Base-by-base conservation (phyloP, 2,329 filamentous ascomycete species). In the Aspergillus sp. region DNA sequence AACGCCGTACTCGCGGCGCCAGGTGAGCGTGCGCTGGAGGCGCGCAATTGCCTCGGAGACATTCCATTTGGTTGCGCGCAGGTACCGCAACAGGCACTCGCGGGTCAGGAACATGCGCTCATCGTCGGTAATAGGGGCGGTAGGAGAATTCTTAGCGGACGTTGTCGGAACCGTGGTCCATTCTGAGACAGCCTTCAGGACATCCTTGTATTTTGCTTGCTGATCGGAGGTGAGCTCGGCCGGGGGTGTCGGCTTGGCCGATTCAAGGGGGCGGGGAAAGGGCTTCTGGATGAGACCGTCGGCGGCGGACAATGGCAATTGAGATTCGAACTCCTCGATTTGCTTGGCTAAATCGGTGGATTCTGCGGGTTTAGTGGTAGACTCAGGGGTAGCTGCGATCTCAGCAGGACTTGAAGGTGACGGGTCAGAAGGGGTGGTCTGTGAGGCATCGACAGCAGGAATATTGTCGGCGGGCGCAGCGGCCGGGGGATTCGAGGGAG, bases 31-130 rank as follows among this genome's bases (percentile, higher is more conserved):
- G 48, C 85, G 85, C 67, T 89, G 87, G 42, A 98, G 78, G n/a
- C 95, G 89, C 73, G 89, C 90, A 66, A 89, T 84, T 8, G 95
- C 87, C 51, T 94, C 87, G 47, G 86, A 80, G 53, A 90, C 83
- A 66, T 88, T 83, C 92, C 95, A 99, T 78, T 96, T 97, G 39
- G 92, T 93, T 19, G 95, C 95, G 61, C 94, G 90, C 30, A 99
- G 87, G 75, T 96, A 99, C 68, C 95, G 90, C 42, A 97, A 83
- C 15, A 99, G 84, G 73, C 94, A 98, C 75, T 99, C 95, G 66
- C 88, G 87, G 11, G 93, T 96, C 67, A 99, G 84, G 88, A 92
- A 99, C 80, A 95, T 87, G 71, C 87, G 89, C 78, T 99, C 95
- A 54, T 82, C 80, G 60, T 96, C 92, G 54, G 86, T 88, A 60